Conservation (phyloP, 2,329 filamentous ascomycete genomes). For the Apiospora marii region DNA sequence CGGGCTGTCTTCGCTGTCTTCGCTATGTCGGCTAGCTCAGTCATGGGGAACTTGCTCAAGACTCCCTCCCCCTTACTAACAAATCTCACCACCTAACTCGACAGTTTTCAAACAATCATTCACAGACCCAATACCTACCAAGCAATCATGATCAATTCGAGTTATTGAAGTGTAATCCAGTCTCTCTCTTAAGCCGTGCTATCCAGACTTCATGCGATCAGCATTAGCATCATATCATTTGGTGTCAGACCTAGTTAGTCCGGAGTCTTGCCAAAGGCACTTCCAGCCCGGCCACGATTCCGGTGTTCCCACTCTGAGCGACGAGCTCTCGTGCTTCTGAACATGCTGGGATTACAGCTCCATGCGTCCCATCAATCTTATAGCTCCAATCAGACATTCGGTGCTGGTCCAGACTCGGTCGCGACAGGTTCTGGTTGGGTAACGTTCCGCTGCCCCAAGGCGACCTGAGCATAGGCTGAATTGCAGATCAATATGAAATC, state of each 20-base stretch:
- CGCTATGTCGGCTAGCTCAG: background rate
- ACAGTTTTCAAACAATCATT: background rate
- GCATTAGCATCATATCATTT: background rate
- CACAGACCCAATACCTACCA: background rate
- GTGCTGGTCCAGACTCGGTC: background rate
- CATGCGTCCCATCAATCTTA: background rate
- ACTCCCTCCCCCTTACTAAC: background rate
- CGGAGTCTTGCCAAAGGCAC: background rate
- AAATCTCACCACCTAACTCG: background rate
- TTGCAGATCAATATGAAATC: constrained; percentile 9
- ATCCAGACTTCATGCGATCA: background rate
- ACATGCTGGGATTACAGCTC: background rate
- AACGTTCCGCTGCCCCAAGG: constrained; percentile 11
- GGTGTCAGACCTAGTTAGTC: background rate
- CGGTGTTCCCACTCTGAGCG: background rate
- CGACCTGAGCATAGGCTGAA: constrained; percentile 17
- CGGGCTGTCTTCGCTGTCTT: background rate
- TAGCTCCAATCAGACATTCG: background rate
- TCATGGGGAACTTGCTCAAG: background rate
- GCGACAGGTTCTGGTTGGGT: constrained; percentile 14
- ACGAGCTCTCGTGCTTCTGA: background rate
- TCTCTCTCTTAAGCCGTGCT: too few species aligned
- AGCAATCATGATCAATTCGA: background rate
- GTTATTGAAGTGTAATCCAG: too few species aligned
- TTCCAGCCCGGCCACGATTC: background rate